Evolutionary conservation across 2,329 filamentous ascomycete genomes (phyloP).

Genomic region (Helicocarpus griseus): DNA sequence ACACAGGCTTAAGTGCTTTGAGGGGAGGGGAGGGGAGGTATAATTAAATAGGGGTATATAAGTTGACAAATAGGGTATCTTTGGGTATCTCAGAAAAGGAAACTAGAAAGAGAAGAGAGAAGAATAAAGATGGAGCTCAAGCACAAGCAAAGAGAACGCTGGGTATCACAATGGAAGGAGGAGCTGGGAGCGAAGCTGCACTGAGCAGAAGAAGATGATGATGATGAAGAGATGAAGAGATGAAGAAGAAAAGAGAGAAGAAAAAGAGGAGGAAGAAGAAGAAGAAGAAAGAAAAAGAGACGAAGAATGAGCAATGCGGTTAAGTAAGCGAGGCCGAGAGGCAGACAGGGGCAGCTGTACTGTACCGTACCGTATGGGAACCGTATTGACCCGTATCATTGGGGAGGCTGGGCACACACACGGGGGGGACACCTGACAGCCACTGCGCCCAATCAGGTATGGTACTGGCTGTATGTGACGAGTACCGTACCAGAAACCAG

Average conservation of each 20-base stretch:
- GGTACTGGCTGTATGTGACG: too few species aligned
- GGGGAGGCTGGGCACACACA: too few species aligned
- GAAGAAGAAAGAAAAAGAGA: conserved; percentile 18
- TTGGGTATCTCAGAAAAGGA: conserved; percentile 25
- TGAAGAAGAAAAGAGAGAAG: conserved; percentile 16
- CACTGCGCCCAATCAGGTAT: too few species aligned
- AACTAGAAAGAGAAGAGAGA: conserved; percentile 16
- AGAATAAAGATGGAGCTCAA: conserved; percentile 16
- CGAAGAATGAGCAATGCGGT: conserved; percentile 15
- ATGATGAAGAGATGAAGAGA: conserved; percentile 14
- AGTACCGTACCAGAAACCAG: too few species aligned
- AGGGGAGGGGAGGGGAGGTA: background rate
- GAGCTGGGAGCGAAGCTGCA: conserved; percentile 10
- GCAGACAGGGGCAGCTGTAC: background rate
- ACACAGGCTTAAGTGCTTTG: background rate
- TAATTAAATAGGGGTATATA: conserved; percentile 19
- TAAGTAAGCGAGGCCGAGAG: conserved; percentile 14
- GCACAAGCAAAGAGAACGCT: conserved; percentile 28
- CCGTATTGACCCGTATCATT: too few species aligned
- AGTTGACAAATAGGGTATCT: conserved; percentile 12
- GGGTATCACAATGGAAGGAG: conserved; percentile 28
- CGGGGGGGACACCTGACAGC: too few species aligned
- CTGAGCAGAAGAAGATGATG: conserved; percentile 13
- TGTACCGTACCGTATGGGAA: too few species aligned
- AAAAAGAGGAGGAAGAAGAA: conserved; percentile 15